Evolutionary conservation across 495 filamentous ascomycete species (phyloP).

Genomic region (Daldinia vernicosa): DNA sequence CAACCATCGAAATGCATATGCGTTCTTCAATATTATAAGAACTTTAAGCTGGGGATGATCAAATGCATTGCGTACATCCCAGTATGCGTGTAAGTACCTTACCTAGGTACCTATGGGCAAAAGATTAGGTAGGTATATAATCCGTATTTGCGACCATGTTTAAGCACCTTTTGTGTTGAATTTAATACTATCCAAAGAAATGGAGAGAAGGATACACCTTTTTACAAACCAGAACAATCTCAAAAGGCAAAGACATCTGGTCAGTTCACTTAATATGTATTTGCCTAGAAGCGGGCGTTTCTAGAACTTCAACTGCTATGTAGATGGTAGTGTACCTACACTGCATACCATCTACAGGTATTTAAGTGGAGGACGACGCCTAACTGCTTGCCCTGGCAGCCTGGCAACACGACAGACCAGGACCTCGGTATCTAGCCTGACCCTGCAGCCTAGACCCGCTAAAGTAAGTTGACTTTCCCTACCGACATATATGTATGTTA

Average conservation of each 20-base stretch:
- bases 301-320: constrained; percentile 3
- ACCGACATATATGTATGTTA: background rate
- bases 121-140: no score
- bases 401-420: constrained; percentile 3
- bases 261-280: background rate
- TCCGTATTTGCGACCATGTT: no score
- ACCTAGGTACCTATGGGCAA: no score
- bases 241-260: background rate
- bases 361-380: background rate
- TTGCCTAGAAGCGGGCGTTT: background rate
- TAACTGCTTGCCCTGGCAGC: background rate
- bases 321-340: no score
- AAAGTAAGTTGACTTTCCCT: constrained; percentile 22
- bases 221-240: no score
- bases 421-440: constrained; percentile 1
- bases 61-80: no score
- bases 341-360: background rate
- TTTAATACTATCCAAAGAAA: background rate
- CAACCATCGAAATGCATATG: background rate
- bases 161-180: background rate
- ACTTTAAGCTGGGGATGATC: no score
- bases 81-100: no score
- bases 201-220: background rate
- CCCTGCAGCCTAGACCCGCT: constrained; percentile 19
- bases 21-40: no score